Base-by-base conservation (phyloP, 345 rosid species). In the Excoecaria cochinchinensis region DNA sequence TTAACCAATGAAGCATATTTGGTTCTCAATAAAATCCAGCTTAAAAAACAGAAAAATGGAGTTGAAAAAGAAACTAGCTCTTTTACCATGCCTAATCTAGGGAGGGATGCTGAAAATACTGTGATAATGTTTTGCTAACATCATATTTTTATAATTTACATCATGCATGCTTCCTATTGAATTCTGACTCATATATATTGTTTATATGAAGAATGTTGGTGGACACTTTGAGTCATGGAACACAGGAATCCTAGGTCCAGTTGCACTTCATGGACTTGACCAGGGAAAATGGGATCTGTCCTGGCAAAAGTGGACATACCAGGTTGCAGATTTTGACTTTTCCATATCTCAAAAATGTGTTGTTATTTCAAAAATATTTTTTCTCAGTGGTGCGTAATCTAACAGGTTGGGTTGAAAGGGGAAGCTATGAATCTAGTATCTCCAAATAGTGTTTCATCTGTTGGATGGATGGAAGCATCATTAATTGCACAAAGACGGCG, bases 391-490 rank as follows among this genome's bases (percentile, higher is more conserved):
- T 31, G 31, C 46, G 3, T 42, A 42, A 5, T 42, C 44, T 38
- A 50, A 56, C 83, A 80, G 83, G 67, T 80, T 55, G 83, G 83
- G 67, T 74, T 80, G 22, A 73, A 80, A 76, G 83, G 83, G 25
- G 83, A 80, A 72, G n/a, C 73, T 39, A 3, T 68, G 61, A 72
- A 57, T 57, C 69, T 80, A 50, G 55, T 76, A 21, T 76, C 83
- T 7, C 55, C 52, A 8, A 67, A 70, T n/a, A 80, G 83, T 19
- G 76, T 80, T 68, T 65, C 77, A 72, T 80, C 79, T 8, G 83
- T 76, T 42, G 80, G 76, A 67, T 80, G 83, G 83, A 5, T 17
- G 15, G 68, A 75, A 50, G 79, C 76, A 66, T 39, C 64, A 12
- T 40, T 61, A 8, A 4, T 72, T 38, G 79, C 80, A 52, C 57